Evolutionary conservation across 2,329 filamentous ascomycete species (phyloP), one percentile per base, ranked within the genome.

Genomic region (Dothidotthia symphoricarpi): DNA sequence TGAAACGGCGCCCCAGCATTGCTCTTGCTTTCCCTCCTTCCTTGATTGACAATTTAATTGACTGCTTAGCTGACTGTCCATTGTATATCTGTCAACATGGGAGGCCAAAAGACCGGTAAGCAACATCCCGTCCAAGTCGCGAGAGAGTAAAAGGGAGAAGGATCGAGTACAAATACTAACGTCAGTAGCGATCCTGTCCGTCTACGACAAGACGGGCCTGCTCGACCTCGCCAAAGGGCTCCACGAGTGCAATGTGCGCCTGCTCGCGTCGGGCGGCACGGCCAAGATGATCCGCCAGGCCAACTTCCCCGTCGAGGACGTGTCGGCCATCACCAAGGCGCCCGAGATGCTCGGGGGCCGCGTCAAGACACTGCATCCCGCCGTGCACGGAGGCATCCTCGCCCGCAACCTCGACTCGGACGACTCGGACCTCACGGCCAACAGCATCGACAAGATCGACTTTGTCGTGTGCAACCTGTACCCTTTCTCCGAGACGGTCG

Each of bases 401-500:
- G 93, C 93, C 44, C 88, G 93, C 51, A 83, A 97, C 70, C 84
- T 97, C 53, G 89, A 86, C 53, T 91, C 90, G 11, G 93, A 98
- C 71, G 88, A 97, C 73, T 94, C 95, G 72, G 93, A 98, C 64
- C 83, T 98, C 33, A 88, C 61, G 4, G 58, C 61, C 14, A 64
- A 66, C 51, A 66, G 63, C 54, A 67, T 67, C 36, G 61, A 67
- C 40, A 67, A 67, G 58, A 67, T 70, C 33, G 67, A 70, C 50
- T 70, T 65, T 33, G 65, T 68, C 37, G 70, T 98, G 66, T 97
- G 93, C 84, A 98, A 98, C 74, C 80, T 98, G 28, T 97, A 98
- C 71, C 93, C 93, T 10, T 98, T 98, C 82, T 96, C 96, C 76
- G 90, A 97, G 68, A 98, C 93, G 22, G 83, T 98, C 57, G 86